Percentiles rank a stretch among this genome's conserved stretches.
These are phyloP conservation scores for Hemisphaericaspora lyxosophila DNA, from an alignment of 1,139 yeast species.

Conservation along the genomic window DNA sequence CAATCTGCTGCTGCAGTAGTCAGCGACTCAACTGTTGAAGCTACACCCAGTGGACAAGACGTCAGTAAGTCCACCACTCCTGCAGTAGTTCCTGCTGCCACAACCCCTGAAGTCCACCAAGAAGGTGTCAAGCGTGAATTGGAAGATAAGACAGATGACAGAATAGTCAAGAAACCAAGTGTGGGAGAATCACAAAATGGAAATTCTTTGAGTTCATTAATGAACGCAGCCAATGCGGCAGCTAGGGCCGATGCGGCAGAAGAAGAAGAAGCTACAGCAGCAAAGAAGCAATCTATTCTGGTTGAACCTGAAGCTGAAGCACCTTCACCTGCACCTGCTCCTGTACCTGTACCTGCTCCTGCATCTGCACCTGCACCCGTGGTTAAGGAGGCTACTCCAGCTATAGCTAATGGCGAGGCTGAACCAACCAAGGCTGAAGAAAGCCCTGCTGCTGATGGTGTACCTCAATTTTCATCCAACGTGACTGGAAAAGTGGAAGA, in stretches of 20 bases:
- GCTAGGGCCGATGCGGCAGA: slow-evolving; percentile 2
- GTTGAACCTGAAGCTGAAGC: slow-evolving; percentile 1
- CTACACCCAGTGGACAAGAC: slow-evolving; percentile 8
- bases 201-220: slow-evolving; percentile 26
- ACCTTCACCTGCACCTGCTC: slow-evolving; percentile 4
- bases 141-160: slow-evolving; percentile 31
- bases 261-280: neutral
- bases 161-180: slow-evolving; percentile 11
- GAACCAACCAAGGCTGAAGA: slow-evolving; percentile 6
- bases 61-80: slow-evolving; percentile 4
- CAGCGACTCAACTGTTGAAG: slow-evolving; percentile 7
- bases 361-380: slow-evolving; percentile 10
- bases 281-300: slow-evolving; percentile 6
- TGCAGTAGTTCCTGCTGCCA: slow-evolving; percentile 6
- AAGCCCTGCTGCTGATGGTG: slow-evolving; percentile 4
- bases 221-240: slow-evolving; percentile 30
- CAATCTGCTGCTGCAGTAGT: slow-evolving; percentile 2
- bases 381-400: slow-evolving; percentile 11
- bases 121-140: slow-evolving; percentile 33
- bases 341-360: slow-evolving; percentile 11
- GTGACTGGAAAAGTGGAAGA: slow-evolving; percentile 22
- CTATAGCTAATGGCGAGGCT: slow-evolving; percentile 12
- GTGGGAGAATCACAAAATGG: slow-evolving; percentile 5
- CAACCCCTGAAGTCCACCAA: slow-evolving; percentile 4
- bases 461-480: slow-evolving; percentile 25